phyloP scores from a whole-genome alignment of 192 early-diverging fungal genomes.

The Thoreauomyces humboldtii region DNA sequence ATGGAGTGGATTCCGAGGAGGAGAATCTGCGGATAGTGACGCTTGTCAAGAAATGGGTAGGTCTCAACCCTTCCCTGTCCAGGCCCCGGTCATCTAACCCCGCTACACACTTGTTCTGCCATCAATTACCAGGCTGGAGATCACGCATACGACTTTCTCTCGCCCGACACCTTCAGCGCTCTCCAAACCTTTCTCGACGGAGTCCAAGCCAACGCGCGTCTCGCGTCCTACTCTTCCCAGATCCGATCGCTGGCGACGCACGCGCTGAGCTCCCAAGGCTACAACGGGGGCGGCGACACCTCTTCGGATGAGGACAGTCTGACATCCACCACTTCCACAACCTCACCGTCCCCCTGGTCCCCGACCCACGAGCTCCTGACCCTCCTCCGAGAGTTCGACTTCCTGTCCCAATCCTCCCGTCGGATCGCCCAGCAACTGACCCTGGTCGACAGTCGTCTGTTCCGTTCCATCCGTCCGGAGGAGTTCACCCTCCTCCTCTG shows the following conservation, averaged over 20 bases:
- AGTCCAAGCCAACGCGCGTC: neutral
- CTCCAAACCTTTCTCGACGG: conserved; percentile 23
- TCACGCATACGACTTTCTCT: conserved; percentile 31
- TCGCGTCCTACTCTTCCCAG: conserved; percentile 22
- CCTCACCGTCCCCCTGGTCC: too few species aligned
- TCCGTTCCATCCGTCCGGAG: conserved; percentile 29
- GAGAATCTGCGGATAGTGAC: conserved; percentile 19
- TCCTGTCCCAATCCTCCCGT: conserved; percentile 22
- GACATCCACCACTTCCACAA: too few species aligned
- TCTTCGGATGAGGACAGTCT: too few species aligned
- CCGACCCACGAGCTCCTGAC: conserved; percentile 16
- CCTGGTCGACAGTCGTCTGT: conserved; percentile 33
- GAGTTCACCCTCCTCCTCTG: conserved; percentile 37
- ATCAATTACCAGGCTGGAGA: conserved; percentile 24
- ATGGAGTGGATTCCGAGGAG: neutral
- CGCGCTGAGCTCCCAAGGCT: too few species aligned
- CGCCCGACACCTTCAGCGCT: conserved; percentile 16
- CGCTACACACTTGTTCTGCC: neutral
- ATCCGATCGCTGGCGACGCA: conserved; percentile 18
- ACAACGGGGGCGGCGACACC: too few species aligned
- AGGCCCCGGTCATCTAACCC: too few species aligned
- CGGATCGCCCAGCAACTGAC: conserved; percentile 41
- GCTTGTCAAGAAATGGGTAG: conserved; percentile 39
- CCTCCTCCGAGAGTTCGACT: conserved; percentile 26
- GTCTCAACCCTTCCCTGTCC: too few species aligned